Conservation (phyloP, 306 rosid genomes). For the Prunus kanzakura region DNA sequence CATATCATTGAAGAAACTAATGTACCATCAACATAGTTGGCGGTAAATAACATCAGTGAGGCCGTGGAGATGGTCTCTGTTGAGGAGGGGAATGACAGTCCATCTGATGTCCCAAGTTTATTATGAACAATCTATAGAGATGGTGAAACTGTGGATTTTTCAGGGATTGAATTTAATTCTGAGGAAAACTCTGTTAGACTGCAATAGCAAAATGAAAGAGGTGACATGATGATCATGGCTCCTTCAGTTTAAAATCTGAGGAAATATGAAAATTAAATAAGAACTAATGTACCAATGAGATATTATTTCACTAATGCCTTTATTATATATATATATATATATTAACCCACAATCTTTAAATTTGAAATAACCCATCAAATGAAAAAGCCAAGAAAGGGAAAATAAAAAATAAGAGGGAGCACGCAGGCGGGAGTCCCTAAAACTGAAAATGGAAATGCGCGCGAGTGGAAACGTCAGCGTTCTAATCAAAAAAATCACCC, state of each 20-base stretch:
- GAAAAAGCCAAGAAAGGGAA: background rate
- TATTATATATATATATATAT: no score
- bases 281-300: no score
- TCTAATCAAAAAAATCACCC: conserved; percentile 20
- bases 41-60: background rate
- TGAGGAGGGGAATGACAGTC: conserved; percentile 17
- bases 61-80: background rate
- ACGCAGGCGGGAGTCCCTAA: background rate
- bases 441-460: conserved; percentile 12
- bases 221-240: no score
- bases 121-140: background rate
- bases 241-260: no score
- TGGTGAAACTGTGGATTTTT: background rate
- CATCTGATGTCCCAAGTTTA: background rate
- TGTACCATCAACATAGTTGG: conserved; percentile 18
- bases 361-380: no score
- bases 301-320: no score
- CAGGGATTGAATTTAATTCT: no score
- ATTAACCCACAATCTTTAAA: no score
- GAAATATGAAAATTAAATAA: no score
- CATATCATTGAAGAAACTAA: conserved; percentile 10
- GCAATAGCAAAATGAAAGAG: no score
- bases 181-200: no score
- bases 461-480: conserved; percentile 26
- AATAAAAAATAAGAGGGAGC: background rate